phyloP scores from a whole-genome alignment of 371 early-diverging fungal species.

The Lichtheimia corymbifera region DNA sequence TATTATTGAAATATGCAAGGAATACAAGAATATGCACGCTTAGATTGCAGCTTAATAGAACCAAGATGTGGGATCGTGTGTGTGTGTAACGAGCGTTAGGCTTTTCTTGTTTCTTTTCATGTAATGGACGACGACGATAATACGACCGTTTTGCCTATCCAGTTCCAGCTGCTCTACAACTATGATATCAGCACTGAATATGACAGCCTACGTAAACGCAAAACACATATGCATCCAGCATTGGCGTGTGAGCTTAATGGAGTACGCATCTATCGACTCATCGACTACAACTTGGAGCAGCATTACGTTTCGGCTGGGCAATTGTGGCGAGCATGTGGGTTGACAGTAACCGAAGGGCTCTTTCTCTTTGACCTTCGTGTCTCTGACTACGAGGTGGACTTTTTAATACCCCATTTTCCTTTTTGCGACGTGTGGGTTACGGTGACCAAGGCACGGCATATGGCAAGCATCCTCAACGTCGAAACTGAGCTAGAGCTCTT shows the following conservation, averaged over 20 bases:
- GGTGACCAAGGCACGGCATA: constrained; percentile 28
- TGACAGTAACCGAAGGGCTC: constrained; percentile 46
- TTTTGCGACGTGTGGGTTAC: constrained; percentile 48
- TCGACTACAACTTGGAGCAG: constrained; percentile 33
- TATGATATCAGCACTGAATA: constrained; percentile 22
- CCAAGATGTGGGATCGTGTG: background rate
- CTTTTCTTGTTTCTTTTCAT: background rate
- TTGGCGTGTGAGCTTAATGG: constrained; percentile 34
- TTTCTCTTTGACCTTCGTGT: constrained; percentile 36
- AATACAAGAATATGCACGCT: too few relatives aligned
- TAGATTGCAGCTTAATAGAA: too few relatives aligned
- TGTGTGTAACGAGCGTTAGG: constrained; percentile 1
- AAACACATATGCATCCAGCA: constrained; percentile 36
- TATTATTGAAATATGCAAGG: too few relatives aligned
- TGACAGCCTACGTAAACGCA: constrained; percentile 20
- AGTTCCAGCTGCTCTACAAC: constrained; percentile 39
- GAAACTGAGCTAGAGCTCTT: constrained; percentile 24
- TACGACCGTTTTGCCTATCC: constrained; percentile 17
- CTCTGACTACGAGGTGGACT: constrained; percentile 42
- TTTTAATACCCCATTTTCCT: constrained; percentile 38
- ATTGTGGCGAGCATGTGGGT: constrained; percentile 40
- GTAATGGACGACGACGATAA: constrained; percentile 3
- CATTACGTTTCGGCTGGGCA: constrained; percentile 46
- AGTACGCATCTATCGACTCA: constrained; percentile 36
- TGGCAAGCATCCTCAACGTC: constrained; percentile 35